Percentiles rank a stretch among this genome's conserved stretches.
Conservation (phyloP, 495 filamentous ascomycete species). For the Neurospora discreta region DNA sequence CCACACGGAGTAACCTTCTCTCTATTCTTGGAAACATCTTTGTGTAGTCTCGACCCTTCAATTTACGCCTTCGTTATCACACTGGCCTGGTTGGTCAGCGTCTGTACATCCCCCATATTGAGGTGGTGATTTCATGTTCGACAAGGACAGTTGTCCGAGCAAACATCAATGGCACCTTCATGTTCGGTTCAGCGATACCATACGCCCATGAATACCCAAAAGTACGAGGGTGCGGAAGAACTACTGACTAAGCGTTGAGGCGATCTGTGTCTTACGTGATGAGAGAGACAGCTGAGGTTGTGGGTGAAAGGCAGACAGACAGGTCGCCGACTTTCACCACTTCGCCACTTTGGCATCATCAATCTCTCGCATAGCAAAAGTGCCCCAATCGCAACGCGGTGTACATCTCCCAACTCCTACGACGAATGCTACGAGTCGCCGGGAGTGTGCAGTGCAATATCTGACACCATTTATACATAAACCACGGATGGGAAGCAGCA, state of each 20-base stretch:
- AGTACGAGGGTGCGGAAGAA: not conserved
- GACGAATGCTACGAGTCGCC: conserved; percentile 8
- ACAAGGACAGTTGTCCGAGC: not conserved
- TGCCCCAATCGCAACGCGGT: conserved; percentile 8
- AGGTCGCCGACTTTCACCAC: not conserved
- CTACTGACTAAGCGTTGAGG: not conserved
- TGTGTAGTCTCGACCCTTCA: not conserved
- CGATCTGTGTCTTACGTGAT: not conserved
- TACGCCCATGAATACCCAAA: not conserved
- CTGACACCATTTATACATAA: conserved; percentile 9
- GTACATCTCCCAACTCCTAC: conserved; percentile 3
- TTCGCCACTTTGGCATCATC: not conserved
- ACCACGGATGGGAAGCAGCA: conserved; percentile 2
- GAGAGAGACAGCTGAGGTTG: not conserved
- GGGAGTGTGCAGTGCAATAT: not conserved
- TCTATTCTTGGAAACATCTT: conserved; percentile 12
- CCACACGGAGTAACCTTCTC: conserved; percentile 8
- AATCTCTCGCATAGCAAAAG: not conserved
- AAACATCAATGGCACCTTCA: not conserved
- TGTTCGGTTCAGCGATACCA: not conserved
- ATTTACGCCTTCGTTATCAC: not conserved
- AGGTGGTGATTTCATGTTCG: not conserved
- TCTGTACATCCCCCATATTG: not conserved
- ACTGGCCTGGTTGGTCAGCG: not conserved
- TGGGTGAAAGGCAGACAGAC: not conserved